A percentile compares a stretch with the other conserved stretches of the same genome.
Conservation (phyloP, 2,329 filamentous ascomycete genomes). For the Aschersonia sp. region DNA sequence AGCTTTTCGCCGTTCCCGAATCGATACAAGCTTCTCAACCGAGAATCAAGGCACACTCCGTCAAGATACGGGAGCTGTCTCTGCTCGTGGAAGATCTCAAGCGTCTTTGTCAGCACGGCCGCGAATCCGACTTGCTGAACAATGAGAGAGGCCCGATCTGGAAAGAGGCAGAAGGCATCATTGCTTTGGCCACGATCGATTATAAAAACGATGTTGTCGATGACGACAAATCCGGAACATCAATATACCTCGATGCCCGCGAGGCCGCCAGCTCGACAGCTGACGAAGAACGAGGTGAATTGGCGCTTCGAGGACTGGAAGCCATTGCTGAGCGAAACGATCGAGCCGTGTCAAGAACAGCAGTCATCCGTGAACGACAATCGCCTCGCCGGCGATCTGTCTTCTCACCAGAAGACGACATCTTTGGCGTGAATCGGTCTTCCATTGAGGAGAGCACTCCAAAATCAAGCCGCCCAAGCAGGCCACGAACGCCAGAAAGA, state of each 20-base stretch:
- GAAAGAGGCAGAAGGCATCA: constrained; percentile 77
- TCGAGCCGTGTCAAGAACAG: constrained; percentile 30
- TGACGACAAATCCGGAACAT: constrained; percentile 21
- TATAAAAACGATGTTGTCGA: constrained; percentile 30
- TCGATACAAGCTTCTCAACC: constrained; percentile 71
- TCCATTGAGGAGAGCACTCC: constrained; percentile 22
- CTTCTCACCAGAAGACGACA: constrained; percentile 51
- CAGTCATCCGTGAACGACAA: constrained; percentile 39
- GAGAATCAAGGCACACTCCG: constrained; percentile 69
- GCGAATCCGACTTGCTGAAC: constrained; percentile 48
- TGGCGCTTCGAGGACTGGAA: constrained; percentile 26
- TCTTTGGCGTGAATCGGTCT: constrained; percentile 42
- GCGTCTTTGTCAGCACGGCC: constrained; percentile 56
- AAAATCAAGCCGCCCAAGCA: constrained; percentile 20
- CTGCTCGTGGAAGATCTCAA: constrained; percentile 73
- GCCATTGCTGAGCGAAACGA: constrained; percentile 21
- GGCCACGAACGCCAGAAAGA: constrained; percentile 26
- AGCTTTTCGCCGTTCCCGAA: constrained; percentile 41
- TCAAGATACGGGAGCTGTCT: constrained; percentile 70
- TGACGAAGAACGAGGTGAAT: constrained; percentile 23
- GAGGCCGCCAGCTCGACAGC: constrained; percentile 29
- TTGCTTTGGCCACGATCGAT: constrained; percentile 63
- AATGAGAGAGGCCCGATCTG: constrained; percentile 49
- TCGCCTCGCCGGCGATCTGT: constrained; percentile 43
- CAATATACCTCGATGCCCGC: constrained; percentile 23